Conservation (phyloP, 2,329 filamentous ascomycete genomes). For the Cladosporium sphaerospermum region DNA sequence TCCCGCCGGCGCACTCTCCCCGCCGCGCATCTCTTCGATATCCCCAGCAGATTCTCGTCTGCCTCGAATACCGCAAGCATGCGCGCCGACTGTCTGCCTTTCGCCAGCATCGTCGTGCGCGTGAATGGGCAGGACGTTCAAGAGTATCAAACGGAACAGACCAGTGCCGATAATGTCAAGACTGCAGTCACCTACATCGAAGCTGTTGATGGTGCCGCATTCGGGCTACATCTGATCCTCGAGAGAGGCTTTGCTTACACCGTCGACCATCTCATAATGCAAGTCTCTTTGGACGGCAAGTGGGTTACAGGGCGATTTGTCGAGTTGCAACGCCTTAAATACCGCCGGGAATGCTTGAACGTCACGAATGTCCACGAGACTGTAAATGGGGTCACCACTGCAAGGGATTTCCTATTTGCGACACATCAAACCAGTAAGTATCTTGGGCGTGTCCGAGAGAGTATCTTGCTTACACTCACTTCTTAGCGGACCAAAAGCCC, state of each 20-base stretch:
- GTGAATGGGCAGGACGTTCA: constrained; percentile 9
- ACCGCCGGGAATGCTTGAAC: too few relatives aligned
- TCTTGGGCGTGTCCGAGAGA: too few relatives aligned
- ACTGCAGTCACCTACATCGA: constrained; percentile 16
- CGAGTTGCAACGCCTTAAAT: too few relatives aligned
- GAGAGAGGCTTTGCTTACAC: background rate
- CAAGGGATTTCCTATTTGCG: constrained; percentile 15
- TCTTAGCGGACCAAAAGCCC: constrained; percentile 1
- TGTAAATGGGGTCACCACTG: background rate
- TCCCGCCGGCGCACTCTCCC: too few relatives aligned
- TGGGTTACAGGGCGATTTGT: background rate
- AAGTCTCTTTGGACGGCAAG: constrained; percentile 17
- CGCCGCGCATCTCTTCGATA: too few relatives aligned
- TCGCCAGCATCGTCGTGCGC: constrained; percentile 11
- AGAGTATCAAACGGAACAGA: constrained; percentile 17
- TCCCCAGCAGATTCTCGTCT: too few relatives aligned
- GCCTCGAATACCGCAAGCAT: background rate
- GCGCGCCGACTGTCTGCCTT: constrained; percentile 2
- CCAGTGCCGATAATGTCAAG: constrained; percentile 4
- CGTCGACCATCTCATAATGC: constrained; percentile 5
- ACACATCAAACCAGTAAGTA: constrained; percentile 16
- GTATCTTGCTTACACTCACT: background rate
- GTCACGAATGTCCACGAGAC: too few relatives aligned
- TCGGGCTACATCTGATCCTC: background rate
- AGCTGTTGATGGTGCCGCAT: constrained; percentile 13